Percentiles rank a stretch among this genome's conserved stretches.
Evolutionary conservation across 2,329 filamentous ascomycete species (phyloP).

Genomic region (Paraphaeosphaeria sporulosa): DNA sequence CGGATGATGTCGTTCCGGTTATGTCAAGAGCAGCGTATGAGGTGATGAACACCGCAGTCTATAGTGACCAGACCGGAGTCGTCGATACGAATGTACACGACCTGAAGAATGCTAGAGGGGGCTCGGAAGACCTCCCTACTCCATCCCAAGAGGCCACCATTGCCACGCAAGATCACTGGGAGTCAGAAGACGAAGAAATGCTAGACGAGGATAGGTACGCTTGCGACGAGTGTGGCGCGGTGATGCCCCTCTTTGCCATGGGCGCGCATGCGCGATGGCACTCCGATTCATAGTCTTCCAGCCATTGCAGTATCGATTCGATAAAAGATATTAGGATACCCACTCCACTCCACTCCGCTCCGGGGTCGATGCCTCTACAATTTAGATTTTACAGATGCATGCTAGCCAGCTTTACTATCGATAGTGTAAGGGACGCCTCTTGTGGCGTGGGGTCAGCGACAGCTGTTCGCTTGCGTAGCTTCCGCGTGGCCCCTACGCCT

Average conservation of each 20-base stretch:
- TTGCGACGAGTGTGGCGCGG: slow-evolving; percentile 61
- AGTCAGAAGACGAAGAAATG: slow-evolving; percentile 46
- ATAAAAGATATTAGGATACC: neutral
- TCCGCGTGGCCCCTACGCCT: neutral
- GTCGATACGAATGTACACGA: neutral
- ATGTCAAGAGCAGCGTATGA: slow-evolving; percentile 14
- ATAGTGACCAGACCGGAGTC: neutral
- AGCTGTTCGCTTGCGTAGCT: slow-evolving; percentile 7
- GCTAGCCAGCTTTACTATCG: neutral
- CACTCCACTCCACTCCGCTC: slow-evolving; percentile 6
- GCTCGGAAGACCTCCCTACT: slow-evolving; percentile 45
- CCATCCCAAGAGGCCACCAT: slow-evolving; percentile 30
- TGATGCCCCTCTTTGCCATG: slow-evolving; percentile 66
- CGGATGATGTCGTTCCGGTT: slow-evolving; percentile 10
- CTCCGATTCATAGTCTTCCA: slow-evolving; percentile 35
- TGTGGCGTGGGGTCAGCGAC: slow-evolving; percentile 6
- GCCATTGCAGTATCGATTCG: slow-evolving; percentile 5
- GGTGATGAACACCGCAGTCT: neutral
- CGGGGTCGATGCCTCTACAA: neutral
- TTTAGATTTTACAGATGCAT: neutral
- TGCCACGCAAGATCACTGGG: slow-evolving; percentile 29
- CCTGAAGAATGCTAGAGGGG: slow-evolving; percentile 15
- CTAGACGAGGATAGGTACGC: slow-evolving; percentile 40
- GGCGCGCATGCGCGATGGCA: slow-evolving; percentile 65
- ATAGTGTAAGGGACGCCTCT: neutral